phyloP scores from a whole-genome alignment of 352 stramenopile genomes.

The Phytophthora lateralis region DNA sequence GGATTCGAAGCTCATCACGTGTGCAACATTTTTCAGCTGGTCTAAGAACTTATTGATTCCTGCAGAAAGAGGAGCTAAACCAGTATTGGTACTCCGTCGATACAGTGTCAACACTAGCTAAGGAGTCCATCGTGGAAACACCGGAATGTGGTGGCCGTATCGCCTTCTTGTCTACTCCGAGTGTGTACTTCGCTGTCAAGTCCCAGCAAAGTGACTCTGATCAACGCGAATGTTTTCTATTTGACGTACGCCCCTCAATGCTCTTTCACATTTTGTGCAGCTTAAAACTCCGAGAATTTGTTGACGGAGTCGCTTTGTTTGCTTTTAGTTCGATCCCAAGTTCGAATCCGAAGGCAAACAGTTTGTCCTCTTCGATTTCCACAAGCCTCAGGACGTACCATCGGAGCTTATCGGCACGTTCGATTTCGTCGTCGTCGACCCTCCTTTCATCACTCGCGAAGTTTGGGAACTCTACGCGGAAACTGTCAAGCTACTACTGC shows the following conservation, averaged over 20 bases:
- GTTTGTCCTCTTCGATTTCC: constrained; percentile 93
- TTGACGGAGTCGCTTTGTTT: constrained; percentile 1
- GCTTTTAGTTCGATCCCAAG: constrained; percentile 80
- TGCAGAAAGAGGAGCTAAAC: constrained; percentile 94
- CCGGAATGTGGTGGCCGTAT: constrained; percentile 35
- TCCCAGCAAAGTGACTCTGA: constrained; percentile 28
- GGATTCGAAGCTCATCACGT: too few relatives aligned
- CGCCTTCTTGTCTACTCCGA: constrained; percentile 95
- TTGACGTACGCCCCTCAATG: constrained; percentile 75
- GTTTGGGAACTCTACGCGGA: constrained; percentile 92
- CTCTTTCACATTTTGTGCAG: too few relatives aligned
- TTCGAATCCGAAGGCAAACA: constrained; percentile 58
- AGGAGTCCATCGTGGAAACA: constrained; percentile 69
- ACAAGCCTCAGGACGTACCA: constrained; percentile 73
- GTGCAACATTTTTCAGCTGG: background rate
- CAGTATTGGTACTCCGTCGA: constrained; percentile 95
- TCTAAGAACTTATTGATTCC: background rate
- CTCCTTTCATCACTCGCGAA: constrained; percentile 94
- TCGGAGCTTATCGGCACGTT: constrained; percentile 64
- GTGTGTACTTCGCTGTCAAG: constrained; percentile 92
- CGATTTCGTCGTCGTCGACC: constrained; percentile 94
- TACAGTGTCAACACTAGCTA: constrained; percentile 84
- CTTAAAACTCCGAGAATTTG: constrained; percentile 1
- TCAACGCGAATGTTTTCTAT: constrained; percentile 71
- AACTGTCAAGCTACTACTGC: constrained; percentile 66